phyloP scores from a whole-genome alignment of 805 yeast species.

The Huiozyma sinensis region DNA sequence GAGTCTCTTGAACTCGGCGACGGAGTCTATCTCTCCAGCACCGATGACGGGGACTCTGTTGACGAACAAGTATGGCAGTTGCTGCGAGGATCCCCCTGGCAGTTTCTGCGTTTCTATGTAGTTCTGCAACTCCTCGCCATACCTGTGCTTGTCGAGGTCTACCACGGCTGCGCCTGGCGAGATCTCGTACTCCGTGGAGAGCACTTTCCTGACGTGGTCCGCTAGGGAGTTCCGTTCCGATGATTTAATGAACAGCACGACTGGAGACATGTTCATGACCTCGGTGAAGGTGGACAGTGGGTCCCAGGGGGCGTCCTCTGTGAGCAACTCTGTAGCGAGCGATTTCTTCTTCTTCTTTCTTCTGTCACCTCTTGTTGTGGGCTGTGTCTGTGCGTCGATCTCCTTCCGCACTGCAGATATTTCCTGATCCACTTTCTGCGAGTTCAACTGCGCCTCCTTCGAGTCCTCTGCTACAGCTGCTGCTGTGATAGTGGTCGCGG shows the following conservation, averaged over 20 bases:
- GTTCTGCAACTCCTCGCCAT: conserved; percentile 62
- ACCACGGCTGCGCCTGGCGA: conserved; percentile 64
- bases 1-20: conserved; percentile 6
- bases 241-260: conserved; percentile 41
- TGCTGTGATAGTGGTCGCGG: not conserved
- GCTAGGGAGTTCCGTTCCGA: conserved; percentile 51
- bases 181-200: conserved; percentile 53
- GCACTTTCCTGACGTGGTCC: conserved; percentile 50
- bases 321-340: not conserved
- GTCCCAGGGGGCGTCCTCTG: not conserved
- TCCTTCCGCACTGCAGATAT: conserved; percentile 10
- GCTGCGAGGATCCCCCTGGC: not conserved
- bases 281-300: conserved; percentile 29
- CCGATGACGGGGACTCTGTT: conserved; percentile 12
- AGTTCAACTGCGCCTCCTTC: conserved; percentile 4
- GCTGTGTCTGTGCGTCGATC: conserved; percentile 2
- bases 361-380: not conserved
- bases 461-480: not conserved
- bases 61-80: conserved; percentile 18
- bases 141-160: conserved; percentile 67
- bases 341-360: not conserved
- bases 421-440: conserved; percentile 10
- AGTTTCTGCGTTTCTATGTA: conserved; percentile 32
- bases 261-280: conserved; percentile 54
- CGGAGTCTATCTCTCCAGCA: conserved; percentile 5